Conservation (phyloP, 345 rosid species). For the Geranium brycei region DNA sequence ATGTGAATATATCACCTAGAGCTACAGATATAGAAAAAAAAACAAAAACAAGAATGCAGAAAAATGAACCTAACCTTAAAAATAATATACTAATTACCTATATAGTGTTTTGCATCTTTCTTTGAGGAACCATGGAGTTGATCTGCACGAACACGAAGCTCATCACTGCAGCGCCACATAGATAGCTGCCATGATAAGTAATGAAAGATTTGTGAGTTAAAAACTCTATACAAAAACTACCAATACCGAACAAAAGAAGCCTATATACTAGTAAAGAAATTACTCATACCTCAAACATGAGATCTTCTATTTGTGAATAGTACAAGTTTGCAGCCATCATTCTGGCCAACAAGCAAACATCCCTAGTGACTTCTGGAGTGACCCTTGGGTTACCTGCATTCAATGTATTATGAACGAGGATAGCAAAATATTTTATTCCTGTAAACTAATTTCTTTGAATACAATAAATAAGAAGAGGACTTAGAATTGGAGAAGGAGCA, state of each 20-base stretch:
- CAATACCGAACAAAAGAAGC: too few relatives aligned
- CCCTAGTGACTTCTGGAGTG: constrained; percentile 97
- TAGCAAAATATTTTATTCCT: neutral
- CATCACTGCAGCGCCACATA: constrained; percentile 97
- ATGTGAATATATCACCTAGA: too few relatives aligned
- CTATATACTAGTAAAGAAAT: too few relatives aligned
- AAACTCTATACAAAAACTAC: neutral
- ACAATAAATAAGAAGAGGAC: too few relatives aligned
- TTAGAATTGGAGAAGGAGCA: neutral
- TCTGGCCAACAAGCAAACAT: constrained; percentile 89
- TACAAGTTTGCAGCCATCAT: constrained; percentile 99
- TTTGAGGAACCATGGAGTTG: constrained; percentile 60
- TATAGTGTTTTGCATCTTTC: constrained; percentile 90
- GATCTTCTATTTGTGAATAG: constrained; percentile 94
- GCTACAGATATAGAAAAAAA: too few relatives aligned
- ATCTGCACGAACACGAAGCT: constrained; percentile 73
- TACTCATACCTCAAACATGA: constrained; percentile 84
- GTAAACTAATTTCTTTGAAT: too few relatives aligned
- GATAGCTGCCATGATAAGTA: constrained; percentile 44
- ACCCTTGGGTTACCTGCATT: constrained; percentile 89
- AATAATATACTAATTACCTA: constrained; percentile 31
- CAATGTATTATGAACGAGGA: neutral
- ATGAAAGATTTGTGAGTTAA: neutral
- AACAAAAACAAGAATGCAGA: too few relatives aligned
- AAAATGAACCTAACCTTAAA: neutral